Evolutionary conservation across 352 stramenopile genomes (phyloP), one percentile per base, ranked within the genome.

Genomic region (Proteromonas lacertae): DNA sequence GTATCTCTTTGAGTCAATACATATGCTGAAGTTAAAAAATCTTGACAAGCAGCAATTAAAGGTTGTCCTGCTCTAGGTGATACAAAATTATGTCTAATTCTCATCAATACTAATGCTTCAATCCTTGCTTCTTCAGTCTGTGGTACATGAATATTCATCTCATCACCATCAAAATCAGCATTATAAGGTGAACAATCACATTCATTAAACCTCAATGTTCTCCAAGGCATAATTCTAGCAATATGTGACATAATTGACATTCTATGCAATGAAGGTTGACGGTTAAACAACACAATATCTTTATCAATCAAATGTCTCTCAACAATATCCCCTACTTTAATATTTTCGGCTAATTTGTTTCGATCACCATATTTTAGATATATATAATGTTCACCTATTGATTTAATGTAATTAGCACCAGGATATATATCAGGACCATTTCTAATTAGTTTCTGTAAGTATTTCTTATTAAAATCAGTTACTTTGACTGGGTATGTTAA

Each of bases 181-280:
- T 96, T 96, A 56, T 96, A 98, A 21, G 87, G 86, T 33, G 80
- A 79, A 56, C 84, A 97, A 24, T 93, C 80, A 43, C 83, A 96
- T 57, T 95, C 89, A 57, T 99, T 98, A 57, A 99, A 97, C 14
- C 87, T 72, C 52, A 99, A 97, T 9, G 89, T 98, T 24, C 79
- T 61, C 73, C 74, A 94, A 4, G 80, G 67, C 57, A 93, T 78
- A 22, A 96, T 73, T 39, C 70, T 74, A 0, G 65, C 70, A 18
- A 52, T 40, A 53, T 87, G 70, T n/a, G 60, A 56, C 88, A 99
- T 98, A 53, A 99, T 97, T 23, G 73, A 93, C 58, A 96, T 84
- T 50, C 93, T 95, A 62, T 98, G 87, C 25, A 99, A 59, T 19
- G 79, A 95, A 19, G 88, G 88, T 54, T 99, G 88, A 12, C 88